Percentiles rank a stretch among this genome's conserved stretches.
phyloP scores from a whole-genome alignment of 2,329 filamentous ascomycete species.

The Dactylellina leptospora region DNA sequence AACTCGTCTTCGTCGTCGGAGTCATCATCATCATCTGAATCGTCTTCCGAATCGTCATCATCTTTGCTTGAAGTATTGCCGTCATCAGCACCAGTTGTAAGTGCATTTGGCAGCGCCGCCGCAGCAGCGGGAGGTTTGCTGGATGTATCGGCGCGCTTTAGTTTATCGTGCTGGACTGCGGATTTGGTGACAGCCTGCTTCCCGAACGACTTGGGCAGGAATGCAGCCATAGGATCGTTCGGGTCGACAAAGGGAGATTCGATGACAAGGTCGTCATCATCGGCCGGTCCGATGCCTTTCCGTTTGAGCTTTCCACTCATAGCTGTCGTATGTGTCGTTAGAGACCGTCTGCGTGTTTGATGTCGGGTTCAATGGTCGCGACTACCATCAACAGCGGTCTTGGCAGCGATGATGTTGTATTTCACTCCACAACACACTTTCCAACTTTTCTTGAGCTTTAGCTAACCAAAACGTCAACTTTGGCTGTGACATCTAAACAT shows the following conservation, averaged over 20 bases:
- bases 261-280: slow-evolving; percentile 68
- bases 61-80: slow-evolving; percentile 35
- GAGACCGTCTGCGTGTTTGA: neutral
- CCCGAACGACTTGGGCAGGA: slow-evolving; percentile 84
- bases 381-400: neutral
- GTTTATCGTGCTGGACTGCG: slow-evolving; percentile 32
- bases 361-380: neutral
- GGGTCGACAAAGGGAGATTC: slow-evolving; percentile 67
- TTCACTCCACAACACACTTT: slow-evolving; percentile 1
- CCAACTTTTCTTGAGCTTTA: too few relatives aligned
- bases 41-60: slow-evolving; percentile 69
- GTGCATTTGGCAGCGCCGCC: slow-evolving; percentile 47
- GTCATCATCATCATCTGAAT: slow-evolving; percentile 69
- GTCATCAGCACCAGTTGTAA: slow-evolving; percentile 56
- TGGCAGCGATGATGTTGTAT: slow-evolving; percentile 14
- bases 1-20: slow-evolving; percentile 76
- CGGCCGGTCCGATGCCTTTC: slow-evolving; percentile 20
- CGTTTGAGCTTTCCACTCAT: slow-evolving; percentile 47
- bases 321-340: neutral
- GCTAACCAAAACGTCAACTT: too few relatives aligned
- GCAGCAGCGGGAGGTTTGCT: slow-evolving; percentile 34
- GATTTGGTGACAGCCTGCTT: slow-evolving; percentile 69
- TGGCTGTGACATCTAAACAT: too few relatives aligned
- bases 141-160: slow-evolving; percentile 44
- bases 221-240: slow-evolving; percentile 77